These are phyloP conservation scores for Diaporthe batatas DNA, from an alignment of 2,329 filamentous ascomycete genomes.

Conservation along the genomic window DNA sequence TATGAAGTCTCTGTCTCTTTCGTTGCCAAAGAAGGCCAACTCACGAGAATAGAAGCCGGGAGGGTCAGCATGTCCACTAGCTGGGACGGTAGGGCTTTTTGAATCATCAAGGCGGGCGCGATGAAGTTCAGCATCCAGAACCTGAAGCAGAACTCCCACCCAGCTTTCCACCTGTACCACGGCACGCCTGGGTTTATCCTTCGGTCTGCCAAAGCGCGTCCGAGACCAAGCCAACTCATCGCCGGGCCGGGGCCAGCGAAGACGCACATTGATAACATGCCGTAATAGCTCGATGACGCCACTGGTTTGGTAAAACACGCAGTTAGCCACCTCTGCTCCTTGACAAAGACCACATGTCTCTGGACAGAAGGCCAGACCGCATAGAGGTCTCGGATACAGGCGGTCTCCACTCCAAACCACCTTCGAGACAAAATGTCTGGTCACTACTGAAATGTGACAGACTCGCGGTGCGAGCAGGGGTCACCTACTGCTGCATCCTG, in stretches of 20 bases:
- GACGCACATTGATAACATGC: constrained; percentile 61
- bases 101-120: constrained; percentile 60
- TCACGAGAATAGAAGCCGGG: constrained; percentile 58
- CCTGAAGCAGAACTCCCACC: constrained; percentile 44
- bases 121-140: constrained; percentile 57
- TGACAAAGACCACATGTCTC: neutral
- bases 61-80: constrained; percentile 58
- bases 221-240: constrained; percentile 55
- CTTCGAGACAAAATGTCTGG: neutral
- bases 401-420: neutral
- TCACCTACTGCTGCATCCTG: constrained; percentile 57
- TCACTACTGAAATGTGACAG: neutral
- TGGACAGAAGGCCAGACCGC: too few species aligned
- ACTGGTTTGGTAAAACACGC: constrained; percentile 44
- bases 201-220: constrained; percentile 29
- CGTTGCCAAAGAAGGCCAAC: constrained; percentile 39
- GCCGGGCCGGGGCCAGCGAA: constrained; percentile 65
- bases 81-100: constrained; percentile 57
- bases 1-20: neutral
- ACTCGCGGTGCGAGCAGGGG: neutral
- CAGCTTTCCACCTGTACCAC: constrained; percentile 38
- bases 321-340: constrained; percentile 19
- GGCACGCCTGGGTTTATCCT: constrained; percentile 33
- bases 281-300: constrained; percentile 67
- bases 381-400: neutral